These are phyloP conservation scores for Stylonectria norvegica DNA, from an alignment of 2,329 filamentous ascomycete species.

Conservation along the genomic window DNA sequence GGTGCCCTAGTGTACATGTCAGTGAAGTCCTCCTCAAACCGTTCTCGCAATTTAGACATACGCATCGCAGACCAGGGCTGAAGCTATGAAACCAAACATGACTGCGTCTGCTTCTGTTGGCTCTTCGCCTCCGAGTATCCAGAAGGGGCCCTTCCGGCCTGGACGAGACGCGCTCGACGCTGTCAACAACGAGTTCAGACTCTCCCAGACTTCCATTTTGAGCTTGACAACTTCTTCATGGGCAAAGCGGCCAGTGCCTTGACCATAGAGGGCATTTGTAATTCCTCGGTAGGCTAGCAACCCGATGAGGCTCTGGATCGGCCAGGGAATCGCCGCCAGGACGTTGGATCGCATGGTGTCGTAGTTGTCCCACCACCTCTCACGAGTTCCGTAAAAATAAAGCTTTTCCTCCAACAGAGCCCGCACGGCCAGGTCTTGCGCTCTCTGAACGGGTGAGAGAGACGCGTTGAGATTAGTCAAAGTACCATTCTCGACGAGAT, in stretches of 20 bases:
- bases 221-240: constrained; percentile 46
- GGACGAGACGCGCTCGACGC: constrained; percentile 20
- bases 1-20: constrained; percentile 38
- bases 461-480: constrained; percentile 46
- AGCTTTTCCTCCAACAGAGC: constrained; percentile 59
- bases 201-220: constrained; percentile 51
- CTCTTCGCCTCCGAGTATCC: constrained; percentile 50
- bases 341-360: constrained; percentile 53
- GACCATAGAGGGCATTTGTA: constrained; percentile 47
- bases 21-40: neutral
- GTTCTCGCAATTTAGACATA: constrained; percentile 35
- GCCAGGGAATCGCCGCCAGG: constrained; percentile 49
- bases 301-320: constrained; percentile 49
- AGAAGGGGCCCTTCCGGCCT: constrained; percentile 44
- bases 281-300: constrained; percentile 44
- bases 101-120: constrained; percentile 57
- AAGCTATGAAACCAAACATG: constrained; percentile 56
- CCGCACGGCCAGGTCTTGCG: constrained; percentile 50
- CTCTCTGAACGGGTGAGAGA: constrained; percentile 37
- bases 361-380: constrained; percentile 60
- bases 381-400: constrained; percentile 53
- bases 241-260: constrained; percentile 52
- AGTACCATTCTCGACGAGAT: constrained; percentile 37
- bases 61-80: constrained; percentile 50
- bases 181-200: constrained; percentile 43